phyloP scores from a whole-genome alignment of 371 early-diverging fungal genomes.

The Antonospora locustae region DNA sequence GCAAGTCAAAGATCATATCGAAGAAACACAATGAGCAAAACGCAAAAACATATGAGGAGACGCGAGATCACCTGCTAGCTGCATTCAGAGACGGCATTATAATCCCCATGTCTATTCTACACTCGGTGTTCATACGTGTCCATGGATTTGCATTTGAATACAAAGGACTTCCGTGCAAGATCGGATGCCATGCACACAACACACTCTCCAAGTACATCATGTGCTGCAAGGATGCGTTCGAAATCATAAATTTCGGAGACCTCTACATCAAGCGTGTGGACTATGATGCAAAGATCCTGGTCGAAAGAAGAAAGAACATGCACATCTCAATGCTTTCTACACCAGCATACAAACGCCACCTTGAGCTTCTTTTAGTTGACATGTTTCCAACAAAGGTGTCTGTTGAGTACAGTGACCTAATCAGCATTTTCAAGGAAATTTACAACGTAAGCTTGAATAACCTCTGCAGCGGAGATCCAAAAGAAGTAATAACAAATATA shows the following conservation, averaged over 20 bases:
- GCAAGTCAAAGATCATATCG: too few relatives aligned
- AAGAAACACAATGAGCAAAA: too few relatives aligned
- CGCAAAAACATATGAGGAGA: too few relatives aligned
- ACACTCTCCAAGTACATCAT: neutral
- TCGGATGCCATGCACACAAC: neutral
- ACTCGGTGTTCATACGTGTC: too few relatives aligned
- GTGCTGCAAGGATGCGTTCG: neutral
- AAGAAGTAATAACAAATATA: neutral
- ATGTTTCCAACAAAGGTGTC: neutral
- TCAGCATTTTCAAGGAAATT: neutral
- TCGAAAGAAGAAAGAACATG: neutral
- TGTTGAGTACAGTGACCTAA: neutral
- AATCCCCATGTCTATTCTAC: too few relatives aligned
- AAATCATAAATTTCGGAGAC: neutral
- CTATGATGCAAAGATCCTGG: neutral
- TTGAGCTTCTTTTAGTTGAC: neutral
- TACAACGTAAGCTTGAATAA: neutral
- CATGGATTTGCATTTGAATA: conserved; percentile 1
- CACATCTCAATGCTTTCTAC: neutral
- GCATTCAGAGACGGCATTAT: too few relatives aligned
- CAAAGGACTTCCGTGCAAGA: neutral
- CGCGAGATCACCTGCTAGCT: too few relatives aligned
- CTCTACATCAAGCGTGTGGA: neutral
- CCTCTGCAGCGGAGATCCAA: neutral
- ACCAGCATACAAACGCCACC: neutral